Base-by-base conservation (phyloP, 2,329 filamentous ascomycete species). In the Fonsecaea pedrosoi region DNA sequence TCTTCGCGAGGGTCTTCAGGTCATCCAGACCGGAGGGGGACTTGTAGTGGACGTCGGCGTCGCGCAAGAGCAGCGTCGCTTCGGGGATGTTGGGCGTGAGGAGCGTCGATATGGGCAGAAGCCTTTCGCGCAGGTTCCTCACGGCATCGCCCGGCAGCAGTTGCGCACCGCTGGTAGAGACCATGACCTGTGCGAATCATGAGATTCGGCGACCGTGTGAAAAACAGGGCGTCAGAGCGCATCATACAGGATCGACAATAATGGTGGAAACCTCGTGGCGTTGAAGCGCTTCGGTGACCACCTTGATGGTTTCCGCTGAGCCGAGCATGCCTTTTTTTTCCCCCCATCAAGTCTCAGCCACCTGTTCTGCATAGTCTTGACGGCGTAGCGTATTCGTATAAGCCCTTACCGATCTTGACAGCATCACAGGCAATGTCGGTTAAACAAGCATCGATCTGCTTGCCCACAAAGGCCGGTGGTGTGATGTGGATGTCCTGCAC, bases 401-500 rank as follows among this genome's bases (percentile, higher is more conserved):
- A 50, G 40, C n/a, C 77, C 82, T 73, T 78, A 96, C 93, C 94
- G 56, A 92, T 94, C 80, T 97, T 98, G 71, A 98, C 87, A 55
- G 96, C 92, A 63, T 97, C 92, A 2, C 92, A 89, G 2, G 90
- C 91, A 68, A 98, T 87, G 80, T 98, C 95, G 54, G 89, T 88
- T 57, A 96, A 83, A 38, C 90, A 92, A 30, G 91, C 90, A 79
- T 94, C 89, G 67, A 98, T 93, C 79, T 96, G 92, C 82, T 92
- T 91, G 71, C 84, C 84, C 30, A 97, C 87, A 78, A 98, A 97
- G 4, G 84, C 83, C 0, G 91, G 83, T 0, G 94, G 94, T 7
- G 91, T 87, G 64, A 90, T 82, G 75, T 97, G 92, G 60, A 98
- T 92, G 70, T 86, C 92, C 69, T 88, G 84, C 13, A 98, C 93